Evolutionary conservation across 2,329 filamentous ascomycete species (phyloP).

Genomic region (Colletotrichum liaoningense): DNA sequence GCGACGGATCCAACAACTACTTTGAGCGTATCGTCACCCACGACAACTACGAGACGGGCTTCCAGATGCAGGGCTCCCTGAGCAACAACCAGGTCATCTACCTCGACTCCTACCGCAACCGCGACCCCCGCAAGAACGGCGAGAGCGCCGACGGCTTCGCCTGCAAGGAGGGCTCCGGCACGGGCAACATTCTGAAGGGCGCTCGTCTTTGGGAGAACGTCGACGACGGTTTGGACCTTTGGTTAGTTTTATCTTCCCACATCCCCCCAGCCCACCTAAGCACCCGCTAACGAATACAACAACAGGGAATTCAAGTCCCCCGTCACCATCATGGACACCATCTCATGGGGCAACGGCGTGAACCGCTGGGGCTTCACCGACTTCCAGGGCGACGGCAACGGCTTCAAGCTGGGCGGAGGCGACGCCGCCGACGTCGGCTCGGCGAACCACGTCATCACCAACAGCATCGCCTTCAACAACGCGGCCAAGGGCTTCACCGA

Average conservation of each 20-base stretch:
- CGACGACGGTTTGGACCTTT: slow-evolving; percentile 53
- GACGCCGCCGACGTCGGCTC: slow-evolving; percentile 48
- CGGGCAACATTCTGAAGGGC: slow-evolving; percentile 57
- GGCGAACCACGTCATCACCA: slow-evolving; percentile 55
- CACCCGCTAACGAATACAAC: background rate
- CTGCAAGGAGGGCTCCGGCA: slow-evolving; percentile 58
- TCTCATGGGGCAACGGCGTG: slow-evolving; percentile 59
- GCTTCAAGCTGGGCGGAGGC: slow-evolving; percentile 58
- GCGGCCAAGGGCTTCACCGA: slow-evolving; percentile 58
- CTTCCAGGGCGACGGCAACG: slow-evolving; percentile 59
- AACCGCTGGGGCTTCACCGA: slow-evolving; percentile 56
- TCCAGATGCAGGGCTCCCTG: slow-evolving; percentile 47
- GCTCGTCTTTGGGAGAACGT: slow-evolving; percentile 63
- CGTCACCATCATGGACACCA: slow-evolving; percentile 55
- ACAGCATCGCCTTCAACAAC: slow-evolving; percentile 58
- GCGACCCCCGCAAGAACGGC: slow-evolving; percentile 62
- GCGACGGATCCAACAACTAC: slow-evolving; percentile 50
- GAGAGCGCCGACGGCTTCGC: slow-evolving; percentile 62
- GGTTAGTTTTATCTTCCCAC: slow-evolving; percentile 10
- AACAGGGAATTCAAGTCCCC: slow-evolving; percentile 49
- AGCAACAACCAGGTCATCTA: slow-evolving; percentile 53
- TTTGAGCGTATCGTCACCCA: slow-evolving; percentile 50
- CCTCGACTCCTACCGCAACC: slow-evolving; percentile 57
- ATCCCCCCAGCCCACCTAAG: too few species aligned
- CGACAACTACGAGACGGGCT: slow-evolving; percentile 52